These are phyloP conservation scores for Furcasterigmium sp. DNA, from an alignment of 2,329 filamentous ascomycete genomes.

Conservation along the genomic window DNA sequence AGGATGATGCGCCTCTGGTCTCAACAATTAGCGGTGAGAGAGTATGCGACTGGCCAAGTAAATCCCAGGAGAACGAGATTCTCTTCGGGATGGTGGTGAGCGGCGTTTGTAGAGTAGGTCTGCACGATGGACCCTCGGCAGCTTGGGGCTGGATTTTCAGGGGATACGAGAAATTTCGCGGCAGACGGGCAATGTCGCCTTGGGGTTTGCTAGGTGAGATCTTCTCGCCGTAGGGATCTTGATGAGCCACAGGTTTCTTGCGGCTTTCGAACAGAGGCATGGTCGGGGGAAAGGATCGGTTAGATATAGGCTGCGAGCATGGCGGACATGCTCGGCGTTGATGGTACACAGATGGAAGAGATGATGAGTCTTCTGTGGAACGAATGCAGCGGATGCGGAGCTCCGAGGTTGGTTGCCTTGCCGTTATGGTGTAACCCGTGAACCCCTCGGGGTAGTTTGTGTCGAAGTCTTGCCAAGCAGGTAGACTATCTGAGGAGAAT, in stretches of 20 bases:
- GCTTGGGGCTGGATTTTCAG: not conserved
- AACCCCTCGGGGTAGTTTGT: too few species aligned
- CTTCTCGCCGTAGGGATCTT: not conserved
- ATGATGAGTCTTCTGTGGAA: too few species aligned
- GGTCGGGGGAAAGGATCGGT: not conserved
- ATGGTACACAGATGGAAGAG: too few species aligned
- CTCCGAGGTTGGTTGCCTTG: too few species aligned
- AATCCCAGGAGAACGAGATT: constrained; percentile 1
- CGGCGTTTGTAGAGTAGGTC: not conserved
- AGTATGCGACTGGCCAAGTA: not conserved
- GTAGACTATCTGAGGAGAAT: too few species aligned
- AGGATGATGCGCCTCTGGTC: not conserved
- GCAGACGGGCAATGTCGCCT: not conserved
- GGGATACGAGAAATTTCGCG: constrained; percentile 1
- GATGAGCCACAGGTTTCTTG: not conserved
- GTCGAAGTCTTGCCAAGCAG: too few species aligned
- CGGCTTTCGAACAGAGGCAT: not conserved
- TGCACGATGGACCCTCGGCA: not conserved
- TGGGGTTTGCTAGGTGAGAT: not conserved
- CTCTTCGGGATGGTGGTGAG: not conserved
- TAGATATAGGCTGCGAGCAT: too few species aligned
- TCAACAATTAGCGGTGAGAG: not conserved
- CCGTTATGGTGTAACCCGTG: too few species aligned
- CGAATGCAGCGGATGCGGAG: too few species aligned
- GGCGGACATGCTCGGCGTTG: too few species aligned